Evolutionary conservation across 352 stramenopile genomes (phyloP).

Genomic region (Pythium utonaiense): DNA sequence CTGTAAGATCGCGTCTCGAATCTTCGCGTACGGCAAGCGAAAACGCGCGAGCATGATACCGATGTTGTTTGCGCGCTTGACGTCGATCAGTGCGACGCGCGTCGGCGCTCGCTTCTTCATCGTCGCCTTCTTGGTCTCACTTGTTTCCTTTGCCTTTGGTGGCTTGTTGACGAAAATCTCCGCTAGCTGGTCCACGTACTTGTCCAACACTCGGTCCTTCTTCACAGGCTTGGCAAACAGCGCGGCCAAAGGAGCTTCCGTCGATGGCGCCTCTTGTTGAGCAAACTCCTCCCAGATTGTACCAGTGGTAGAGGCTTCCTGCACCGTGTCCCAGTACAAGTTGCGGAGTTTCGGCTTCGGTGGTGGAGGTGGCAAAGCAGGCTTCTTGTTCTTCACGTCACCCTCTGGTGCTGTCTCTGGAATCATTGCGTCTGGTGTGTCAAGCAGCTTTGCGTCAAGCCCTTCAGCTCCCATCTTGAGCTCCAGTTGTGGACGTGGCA

Average conservation of each 20-base stretch:
- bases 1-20: slow-evolving; percentile 69
- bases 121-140: slow-evolving; percentile 38
- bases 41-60: slow-evolving; percentile 85
- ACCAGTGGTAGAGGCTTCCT: slow-evolving; percentile 40
- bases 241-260: slow-evolving; percentile 29
- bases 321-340: slow-evolving; percentile 79
- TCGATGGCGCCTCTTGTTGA: slow-evolving; percentile 1
- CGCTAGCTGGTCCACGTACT: slow-evolving; percentile 63
- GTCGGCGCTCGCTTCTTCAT: slow-evolving; percentile 60
- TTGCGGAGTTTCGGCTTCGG: slow-evolving; percentile 82
- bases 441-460: slow-evolving; percentile 86
- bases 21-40: slow-evolving; percentile 74
- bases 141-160: slow-evolving; percentile 46
- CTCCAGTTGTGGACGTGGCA: slow-evolving; percentile 90
- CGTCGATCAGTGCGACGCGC: slow-evolving; percentile 75
- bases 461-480: slow-evolving; percentile 91
- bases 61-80: slow-evolving; percentile 85
- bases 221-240: slow-evolving; percentile 31
- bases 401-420: slow-evolving; percentile 31
- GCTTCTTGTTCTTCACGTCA: slow-evolving; percentile 20
- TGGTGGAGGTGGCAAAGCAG: slow-evolving; percentile 32
- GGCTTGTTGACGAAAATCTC: slow-evolving; percentile 85
- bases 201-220: slow-evolving; percentile 51
- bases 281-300: slow-evolving; percentile 78
- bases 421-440: slow-evolving; percentile 77